Conservation (phyloP, 805 yeast genomes). For the Metschnikowia lochheadii region DNA sequence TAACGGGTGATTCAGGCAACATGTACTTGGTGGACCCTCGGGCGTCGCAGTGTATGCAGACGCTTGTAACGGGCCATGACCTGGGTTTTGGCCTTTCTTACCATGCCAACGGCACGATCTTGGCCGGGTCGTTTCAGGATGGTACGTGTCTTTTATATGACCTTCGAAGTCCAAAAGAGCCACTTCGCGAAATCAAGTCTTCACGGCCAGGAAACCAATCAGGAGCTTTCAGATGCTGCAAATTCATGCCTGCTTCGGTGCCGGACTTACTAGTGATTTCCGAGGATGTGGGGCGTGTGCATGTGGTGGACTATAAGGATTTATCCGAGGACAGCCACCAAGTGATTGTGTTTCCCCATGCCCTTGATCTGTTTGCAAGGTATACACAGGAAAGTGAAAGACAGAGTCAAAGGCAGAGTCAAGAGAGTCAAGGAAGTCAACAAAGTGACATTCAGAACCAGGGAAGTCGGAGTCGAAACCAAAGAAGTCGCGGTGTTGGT, state of each 20-base stretch:
- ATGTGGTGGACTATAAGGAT: constrained; percentile 74
- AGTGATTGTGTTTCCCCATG: constrained; percentile 63
- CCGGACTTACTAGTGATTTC: constrained; percentile 74
- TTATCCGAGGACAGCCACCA: constrained; percentile 40
- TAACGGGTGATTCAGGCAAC: constrained; percentile 74
- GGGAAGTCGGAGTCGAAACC: too few relatives aligned
- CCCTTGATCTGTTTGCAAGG: constrained; percentile 37
- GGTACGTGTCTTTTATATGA: constrained; percentile 80
- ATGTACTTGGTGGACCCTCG: constrained; percentile 55
- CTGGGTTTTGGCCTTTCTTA: constrained; percentile 81
- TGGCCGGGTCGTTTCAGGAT: constrained; percentile 81
- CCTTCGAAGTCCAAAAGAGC: constrained; percentile 52
- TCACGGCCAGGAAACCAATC: constrained; percentile 51
- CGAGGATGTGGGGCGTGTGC: constrained; percentile 87
- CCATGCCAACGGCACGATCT: constrained; percentile 67
- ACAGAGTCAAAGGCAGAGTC: too few relatives aligned
- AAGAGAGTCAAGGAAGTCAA: too few relatives aligned
- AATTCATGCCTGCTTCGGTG: constrained; percentile 51
- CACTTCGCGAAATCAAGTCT: constrained; percentile 53
- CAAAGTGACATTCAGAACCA: too few relatives aligned
- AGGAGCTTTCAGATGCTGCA: constrained; percentile 66
- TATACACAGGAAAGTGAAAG: constrained; percentile 8
- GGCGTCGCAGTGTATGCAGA: constrained; percentile 24
- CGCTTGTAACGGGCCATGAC: constrained; percentile 59
- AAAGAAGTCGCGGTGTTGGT: too few relatives aligned